Base-by-base conservation (phyloP, 1,284 basidiomycete species). In the Microbotryum lychnidis-dioicae region DNA sequence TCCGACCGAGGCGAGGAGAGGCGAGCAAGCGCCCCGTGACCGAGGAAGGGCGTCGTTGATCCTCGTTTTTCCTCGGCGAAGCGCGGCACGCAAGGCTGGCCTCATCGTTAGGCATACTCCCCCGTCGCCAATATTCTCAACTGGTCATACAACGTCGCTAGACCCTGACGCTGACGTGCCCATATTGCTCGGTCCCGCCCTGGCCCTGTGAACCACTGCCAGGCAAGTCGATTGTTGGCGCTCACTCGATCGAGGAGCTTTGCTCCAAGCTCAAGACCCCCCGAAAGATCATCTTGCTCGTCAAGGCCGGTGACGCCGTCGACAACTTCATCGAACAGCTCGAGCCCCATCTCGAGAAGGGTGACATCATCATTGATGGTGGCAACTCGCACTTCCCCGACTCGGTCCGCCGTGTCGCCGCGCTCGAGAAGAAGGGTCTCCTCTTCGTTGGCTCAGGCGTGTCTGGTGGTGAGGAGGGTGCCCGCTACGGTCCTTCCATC, bases 371-470 rank as follows among this genome's bases (percentile, higher is more conserved):
- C 81, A 97, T 98, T 73, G 96, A 98, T 77, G 96, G 96, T 74
- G 94, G 96, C 42, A 99, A 99, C 82, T 97, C 93, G 61, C 92
- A 98, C 80, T 99, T 90, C 81, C 94, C 96, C 68, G 96, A 99
- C 78, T 89, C 91, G 58, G 94, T 93, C 79, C 91, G 96, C 73
- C 91, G 96, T 74, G 83, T 85, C 75, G 79, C 91, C 77, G 91
- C 93, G 76, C 86, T 98, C 72, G 93, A 97, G 80, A 76, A 83
- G 64, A 93, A 97, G 81, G 93, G 93, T 58, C 79, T 97, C 71
- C 84, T 97, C 72, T 99, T 94, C 73, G 94, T 99, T 72, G 96
- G 96, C 70, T 94, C 91, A 67, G 96, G 96, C 83, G 96, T 99
- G 64, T 98, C 94, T 56, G 96, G 96, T 76, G 96, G 96, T 80